Base-by-base conservation (phyloP, 768 basidiomycete species). In the Rhodotorula graminis region DNA sequence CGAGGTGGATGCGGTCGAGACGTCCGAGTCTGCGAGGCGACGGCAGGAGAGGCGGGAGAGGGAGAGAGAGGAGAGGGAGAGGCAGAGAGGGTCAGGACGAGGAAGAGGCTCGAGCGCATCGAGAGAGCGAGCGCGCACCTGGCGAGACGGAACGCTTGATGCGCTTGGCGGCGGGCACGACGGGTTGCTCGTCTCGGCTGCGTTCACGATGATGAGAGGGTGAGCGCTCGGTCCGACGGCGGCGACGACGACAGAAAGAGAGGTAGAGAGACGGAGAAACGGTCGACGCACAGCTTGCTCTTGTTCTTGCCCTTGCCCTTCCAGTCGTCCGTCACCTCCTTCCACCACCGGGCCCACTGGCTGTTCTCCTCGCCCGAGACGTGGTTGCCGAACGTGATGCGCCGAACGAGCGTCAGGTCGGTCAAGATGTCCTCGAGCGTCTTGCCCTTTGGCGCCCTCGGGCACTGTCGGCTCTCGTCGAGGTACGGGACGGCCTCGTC, bases 271-370 rank as follows among this genome's bases (percentile, higher is more conserved):
- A 33, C 4, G 15, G 29, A 25, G 46, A 23, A 27, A 23, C 16
- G 37, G 1, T 40, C 21, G 8, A 67, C 66, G 27, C 46, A 72
- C 71, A 31, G 5, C 21, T 63, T 61, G 11, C 23, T 14, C 31
- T 46, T 25, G 60, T 14, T 2, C 29, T 46, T 47, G 27, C 60
- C 53, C 37, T 44, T 61, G 25, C 64, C 59, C 37, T 50, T 61
- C 63, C 63, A 65, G 29, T 72, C 71, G n/a, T 55, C 44, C 27
- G 50, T 47, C 4, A 72, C 21, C 60, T 72, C 71, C 33, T 44
- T 37, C 58, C 57, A 61, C 71, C 71, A 72, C 10, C 46, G 1
- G 23, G 14, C 18, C 71, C 71, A 72, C 64, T 69, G 62, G 14
- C 18, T 18, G 58, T 23, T 42, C 40, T 72, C 71, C 23, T 11